Conservation (phyloP, 108 stramenopile species). For the Cyclostephanos tholiformis region DNA sequence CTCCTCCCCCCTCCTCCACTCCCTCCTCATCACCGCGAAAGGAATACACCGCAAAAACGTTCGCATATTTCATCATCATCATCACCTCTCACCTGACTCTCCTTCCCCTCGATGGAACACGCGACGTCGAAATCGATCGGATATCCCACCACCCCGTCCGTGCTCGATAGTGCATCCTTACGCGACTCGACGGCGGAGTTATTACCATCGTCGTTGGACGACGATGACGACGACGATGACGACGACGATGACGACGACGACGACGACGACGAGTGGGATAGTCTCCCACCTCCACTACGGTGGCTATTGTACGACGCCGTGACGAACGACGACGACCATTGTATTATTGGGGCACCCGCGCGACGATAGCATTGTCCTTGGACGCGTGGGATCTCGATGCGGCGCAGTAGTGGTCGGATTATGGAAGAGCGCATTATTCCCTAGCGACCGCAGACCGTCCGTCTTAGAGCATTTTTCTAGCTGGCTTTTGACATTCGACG, state of each 20-base stretch:
- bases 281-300: no score
- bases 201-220: no score
- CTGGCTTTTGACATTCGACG: background rate
- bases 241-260: background rate
- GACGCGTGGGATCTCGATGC: background rate
- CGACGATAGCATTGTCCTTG: no score
- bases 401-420: background rate
- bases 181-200: conserved; percentile 12
- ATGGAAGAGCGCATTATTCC: background rate
- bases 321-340: no score
- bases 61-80: no score
- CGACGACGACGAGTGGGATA: background rate
- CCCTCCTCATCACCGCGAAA: no score
- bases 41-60: no score
- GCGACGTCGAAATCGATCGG: conserved; percentile 81
- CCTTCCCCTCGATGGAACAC: conserved; percentile 82
- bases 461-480: no score
- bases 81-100: conserved; percentile 76
- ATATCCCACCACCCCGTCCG: conserved; percentile 73
- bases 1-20: no score
- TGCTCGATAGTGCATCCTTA: conserved; percentile 50
- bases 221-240: background rate
- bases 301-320: no score
- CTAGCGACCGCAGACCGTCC: no score
- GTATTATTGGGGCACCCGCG: no score